These are phyloP conservation scores for Gossypium davidsonii DNA, from an alignment of 441 rosid species.

Conservation along the genomic window DNA sequence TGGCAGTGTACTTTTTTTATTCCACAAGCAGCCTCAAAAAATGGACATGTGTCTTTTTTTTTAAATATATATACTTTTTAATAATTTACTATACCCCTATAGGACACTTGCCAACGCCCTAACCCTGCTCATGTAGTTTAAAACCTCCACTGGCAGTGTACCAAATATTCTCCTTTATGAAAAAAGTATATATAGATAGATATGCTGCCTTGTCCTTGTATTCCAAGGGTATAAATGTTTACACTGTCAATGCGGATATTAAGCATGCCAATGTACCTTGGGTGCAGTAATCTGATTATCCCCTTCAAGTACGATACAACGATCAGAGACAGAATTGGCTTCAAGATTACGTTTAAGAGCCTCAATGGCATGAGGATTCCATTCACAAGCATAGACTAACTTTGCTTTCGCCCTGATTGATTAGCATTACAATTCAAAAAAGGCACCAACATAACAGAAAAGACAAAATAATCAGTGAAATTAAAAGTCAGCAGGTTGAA, in stretches of 20 bases:
- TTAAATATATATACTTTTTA: too few relatives aligned
- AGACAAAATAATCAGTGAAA: neutral
- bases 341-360: constrained; percentile 65
- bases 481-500: neutral
- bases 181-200: neutral
- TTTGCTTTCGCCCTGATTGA: constrained; percentile 75
- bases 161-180: neutral
- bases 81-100: too few relatives aligned
- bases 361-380: constrained; percentile 87
- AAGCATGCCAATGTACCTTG: constrained; percentile 36
- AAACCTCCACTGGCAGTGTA: too few relatives aligned
- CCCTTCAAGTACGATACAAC: constrained; percentile 77
- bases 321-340: constrained; percentile 66
- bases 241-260: neutral
- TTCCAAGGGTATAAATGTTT: neutral
- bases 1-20: too few relatives aligned
- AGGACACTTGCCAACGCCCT: too few relatives aligned
- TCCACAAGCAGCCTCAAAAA: too few relatives aligned
- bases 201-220: neutral
- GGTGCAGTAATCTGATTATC: constrained; percentile 74
- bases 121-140: too few relatives aligned
- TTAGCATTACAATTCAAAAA: constrained; percentile 4
- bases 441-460: neutral
- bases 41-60: too few relatives aligned
- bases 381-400: constrained; percentile 87